These are phyloP conservation scores for Herpetospermum pedunculosum DNA, from an alignment of 306 rosid species.

Conservation along the genomic window DNA sequence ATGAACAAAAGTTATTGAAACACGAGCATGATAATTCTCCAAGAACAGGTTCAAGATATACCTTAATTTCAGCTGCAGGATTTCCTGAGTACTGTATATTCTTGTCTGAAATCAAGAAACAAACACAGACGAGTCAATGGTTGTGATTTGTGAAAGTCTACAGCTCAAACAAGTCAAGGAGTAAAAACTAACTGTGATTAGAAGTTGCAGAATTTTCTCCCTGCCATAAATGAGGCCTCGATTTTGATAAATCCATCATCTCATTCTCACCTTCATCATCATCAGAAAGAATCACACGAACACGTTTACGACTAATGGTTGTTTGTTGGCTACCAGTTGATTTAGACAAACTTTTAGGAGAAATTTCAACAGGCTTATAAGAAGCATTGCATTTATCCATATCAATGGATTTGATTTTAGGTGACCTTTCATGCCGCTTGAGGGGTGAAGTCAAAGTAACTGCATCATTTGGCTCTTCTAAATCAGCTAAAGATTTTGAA, in stretches of 20 bases:
- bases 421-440: slow-evolving; percentile 28
- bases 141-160: slow-evolving; percentile 3
- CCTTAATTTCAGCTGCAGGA: slow-evolving; percentile 40
- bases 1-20: slow-evolving; percentile 7
- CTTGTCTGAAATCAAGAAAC: slow-evolving; percentile 44
- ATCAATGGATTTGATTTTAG: slow-evolving; percentile 25
- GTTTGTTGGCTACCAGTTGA: slow-evolving; percentile 26
- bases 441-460: slow-evolving; percentile 34
- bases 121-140: slow-evolving; percentile 14
- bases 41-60: slow-evolving; percentile 18
- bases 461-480: slow-evolving; percentile 44
- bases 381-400: slow-evolving; percentile 19
- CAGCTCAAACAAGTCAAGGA: slow-evolving; percentile 15
- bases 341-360: slow-evolving; percentile 33
- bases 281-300: slow-evolving; percentile 56
- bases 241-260: slow-evolving; percentile 34
- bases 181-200: slow-evolving; percentile 44
- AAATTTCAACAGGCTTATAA: slow-evolving; percentile 16
- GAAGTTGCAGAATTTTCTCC: slow-evolving; percentile 33
- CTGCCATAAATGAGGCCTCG: slow-evolving; percentile 17
- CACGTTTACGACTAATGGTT: slow-evolving; percentile 44
- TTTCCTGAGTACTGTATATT: slow-evolving; percentile 17
- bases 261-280: slow-evolving; percentile 50
- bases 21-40: slow-evolving; percentile 3
- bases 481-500: slow-evolving; percentile 17